Conservation (phyloP, 2,329 filamentous ascomycete species). For the Juglanconis juglandina region DNA sequence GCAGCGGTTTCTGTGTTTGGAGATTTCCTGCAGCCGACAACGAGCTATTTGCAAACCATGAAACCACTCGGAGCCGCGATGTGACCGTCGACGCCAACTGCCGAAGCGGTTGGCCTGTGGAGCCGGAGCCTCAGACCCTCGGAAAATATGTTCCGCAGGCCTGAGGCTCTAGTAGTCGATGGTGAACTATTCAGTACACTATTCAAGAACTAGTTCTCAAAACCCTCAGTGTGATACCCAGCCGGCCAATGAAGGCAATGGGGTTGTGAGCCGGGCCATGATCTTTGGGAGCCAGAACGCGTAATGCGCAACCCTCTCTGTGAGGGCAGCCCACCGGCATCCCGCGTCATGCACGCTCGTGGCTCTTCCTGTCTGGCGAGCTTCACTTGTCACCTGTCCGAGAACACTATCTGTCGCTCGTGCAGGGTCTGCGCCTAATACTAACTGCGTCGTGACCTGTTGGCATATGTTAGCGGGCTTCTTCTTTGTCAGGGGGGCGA, state of each 20-base stretch:
- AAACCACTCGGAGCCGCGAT: not conserved
- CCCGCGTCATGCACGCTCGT: not conserved
- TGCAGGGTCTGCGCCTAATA: no score
- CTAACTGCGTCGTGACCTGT: no score
- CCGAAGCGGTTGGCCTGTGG: not conserved
- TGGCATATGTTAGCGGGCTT: no score
- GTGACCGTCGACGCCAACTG: not conserved
- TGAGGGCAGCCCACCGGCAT: not conserved
- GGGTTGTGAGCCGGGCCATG: no score
- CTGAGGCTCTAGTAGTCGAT: not conserved
- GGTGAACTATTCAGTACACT: not conserved
- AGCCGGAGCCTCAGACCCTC: not conserved
- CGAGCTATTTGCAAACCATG: not conserved
- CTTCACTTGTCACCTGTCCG: no score
- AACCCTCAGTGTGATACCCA: not conserved
- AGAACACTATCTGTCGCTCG: no score
- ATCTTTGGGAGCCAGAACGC: not conserved
- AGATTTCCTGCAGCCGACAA: not conserved
- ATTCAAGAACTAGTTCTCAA: not conserved
- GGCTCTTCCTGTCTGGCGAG: not conserved
- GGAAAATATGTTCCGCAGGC: not conserved
- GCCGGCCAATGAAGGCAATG: not conserved
- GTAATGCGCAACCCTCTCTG: not conserved
- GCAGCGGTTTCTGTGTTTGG: not conserved
- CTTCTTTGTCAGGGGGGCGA: no score